Percentiles rank a stretch among this genome's conserved stretches.
Evolutionary conservation across 2,329 filamentous ascomycete species (phyloP).

Genomic region (Cladosporium velox): DNA sequence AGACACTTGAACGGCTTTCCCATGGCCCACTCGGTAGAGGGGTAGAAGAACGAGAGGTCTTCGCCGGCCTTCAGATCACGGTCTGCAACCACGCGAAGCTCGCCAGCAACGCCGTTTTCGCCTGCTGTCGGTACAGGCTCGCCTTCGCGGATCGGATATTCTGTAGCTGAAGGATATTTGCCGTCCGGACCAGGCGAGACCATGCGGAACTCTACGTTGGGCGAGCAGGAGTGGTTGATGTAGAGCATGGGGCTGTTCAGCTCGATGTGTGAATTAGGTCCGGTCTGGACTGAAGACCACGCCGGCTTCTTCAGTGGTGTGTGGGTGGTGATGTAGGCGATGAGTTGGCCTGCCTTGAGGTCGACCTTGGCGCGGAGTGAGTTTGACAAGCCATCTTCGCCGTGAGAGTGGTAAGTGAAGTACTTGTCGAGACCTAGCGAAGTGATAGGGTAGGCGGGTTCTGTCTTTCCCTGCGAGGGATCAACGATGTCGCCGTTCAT

Average conservation of each 20-base stretch:
- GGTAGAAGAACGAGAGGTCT: slow-evolving; percentile 51
- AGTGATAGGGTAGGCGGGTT: slow-evolving; percentile 18
- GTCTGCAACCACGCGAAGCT: slow-evolving; percentile 34
- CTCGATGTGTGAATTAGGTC: slow-evolving; percentile 54
- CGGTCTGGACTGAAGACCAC: slow-evolving; percentile 57
- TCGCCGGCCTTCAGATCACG: slow-evolving; percentile 44
- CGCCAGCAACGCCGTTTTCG: slow-evolving; percentile 19
- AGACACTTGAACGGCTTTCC: slow-evolving; percentile 48
- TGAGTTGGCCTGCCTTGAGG: slow-evolving; percentile 54
- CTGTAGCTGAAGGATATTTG: slow-evolving; percentile 27
- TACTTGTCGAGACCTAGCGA: slow-evolving; percentile 19
- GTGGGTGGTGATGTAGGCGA: slow-evolving; percentile 51
- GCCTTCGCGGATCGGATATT: slow-evolving; percentile 1
- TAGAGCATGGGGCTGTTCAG: slow-evolving; percentile 59
- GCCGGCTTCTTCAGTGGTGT: slow-evolving; percentile 46
- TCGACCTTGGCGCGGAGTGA: slow-evolving; percentile 51
- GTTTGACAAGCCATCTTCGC: slow-evolving; percentile 20
- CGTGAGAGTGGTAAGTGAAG: slow-evolving; percentile 20
- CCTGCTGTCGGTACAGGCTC: slow-evolving; percentile 15
- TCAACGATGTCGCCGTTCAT: slow-evolving; percentile 21
- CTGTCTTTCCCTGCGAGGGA: slow-evolving; percentile 18
- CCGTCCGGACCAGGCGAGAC: slow-evolving; percentile 29
- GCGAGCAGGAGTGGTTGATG: slow-evolving; percentile 59
- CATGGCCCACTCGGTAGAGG: slow-evolving; percentile 52
- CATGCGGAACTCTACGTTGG: slow-evolving; percentile 57